Percentiles rank a stretch among this genome's conserved stretches.
Evolutionary conservation across 148 eudicot species (phyloP).

Genomic region (Camellia japonica): DNA sequence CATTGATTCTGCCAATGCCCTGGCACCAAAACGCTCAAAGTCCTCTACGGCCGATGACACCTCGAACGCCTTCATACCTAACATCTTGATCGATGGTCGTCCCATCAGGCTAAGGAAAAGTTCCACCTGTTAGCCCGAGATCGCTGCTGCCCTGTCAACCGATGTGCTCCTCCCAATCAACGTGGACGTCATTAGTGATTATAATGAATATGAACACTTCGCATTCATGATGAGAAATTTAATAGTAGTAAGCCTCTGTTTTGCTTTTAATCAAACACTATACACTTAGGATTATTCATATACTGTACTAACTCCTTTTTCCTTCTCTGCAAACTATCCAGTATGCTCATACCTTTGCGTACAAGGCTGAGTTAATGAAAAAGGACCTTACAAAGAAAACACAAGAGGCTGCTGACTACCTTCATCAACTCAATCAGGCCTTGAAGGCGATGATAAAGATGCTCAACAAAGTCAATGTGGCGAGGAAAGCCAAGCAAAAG

Average conservation of each 20-base stretch:
- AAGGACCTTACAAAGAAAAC: no score
- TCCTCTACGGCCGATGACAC: no score
- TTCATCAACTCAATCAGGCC: neutral
- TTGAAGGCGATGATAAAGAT: no score
- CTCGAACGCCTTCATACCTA: neutral
- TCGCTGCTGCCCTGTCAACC: neutral
- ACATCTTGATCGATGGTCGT: neutral
- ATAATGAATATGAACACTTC: no score
- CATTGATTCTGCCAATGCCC: neutral
- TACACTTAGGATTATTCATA: neutral
- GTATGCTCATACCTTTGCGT: no score
- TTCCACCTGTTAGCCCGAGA: neutral
- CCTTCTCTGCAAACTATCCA: neutral
- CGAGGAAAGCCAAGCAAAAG: neutral
- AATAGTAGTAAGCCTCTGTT: neutral
- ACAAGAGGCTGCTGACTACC: no score
- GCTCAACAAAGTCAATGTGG: neutral
- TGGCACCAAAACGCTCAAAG: neutral
- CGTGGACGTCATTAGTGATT: neutral
- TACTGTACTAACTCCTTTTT: neutral
- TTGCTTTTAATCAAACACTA: no score
- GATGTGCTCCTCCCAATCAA: neutral
- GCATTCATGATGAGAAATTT: neutral
- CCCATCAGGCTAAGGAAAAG: neutral
- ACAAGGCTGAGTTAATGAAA: neutral